These are phyloP conservation scores for Eucalyptus tenuipes DNA, from an alignment of 345 rosid species.

Conservation along the genomic window DNA sequence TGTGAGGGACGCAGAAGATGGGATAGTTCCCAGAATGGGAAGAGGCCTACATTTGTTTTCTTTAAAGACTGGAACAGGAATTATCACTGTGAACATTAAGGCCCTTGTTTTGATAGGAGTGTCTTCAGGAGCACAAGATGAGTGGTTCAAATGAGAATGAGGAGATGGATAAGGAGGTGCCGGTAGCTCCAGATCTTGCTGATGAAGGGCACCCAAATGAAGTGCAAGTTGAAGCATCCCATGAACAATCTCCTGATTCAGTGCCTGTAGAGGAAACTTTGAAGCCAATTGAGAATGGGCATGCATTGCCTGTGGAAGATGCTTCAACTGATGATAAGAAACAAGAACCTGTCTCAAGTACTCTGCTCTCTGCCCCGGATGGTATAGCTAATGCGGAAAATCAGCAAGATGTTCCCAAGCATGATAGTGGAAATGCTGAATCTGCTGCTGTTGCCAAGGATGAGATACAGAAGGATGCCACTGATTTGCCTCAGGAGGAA, in stretches of 20 bases:
- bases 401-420: neutral
- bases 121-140: neutral
- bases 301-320: neutral
- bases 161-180: neutral
- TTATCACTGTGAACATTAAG: neutral
- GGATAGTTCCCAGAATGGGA: neutral
- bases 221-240: neutral
- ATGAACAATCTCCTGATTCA: neutral
- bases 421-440: slow-evolving; percentile 1
- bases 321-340: neutral
- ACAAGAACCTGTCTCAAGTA: slow-evolving; percentile 1
- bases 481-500: neutral
- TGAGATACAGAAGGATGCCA: neutral
- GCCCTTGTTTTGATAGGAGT: neutral
- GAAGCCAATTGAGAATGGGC: neutral
- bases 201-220: neutral
- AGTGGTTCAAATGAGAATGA: neutral
- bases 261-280: neutral
- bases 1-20: neutral
- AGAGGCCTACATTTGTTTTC: neutral
- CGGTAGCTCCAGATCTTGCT: neutral
- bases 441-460: neutral
- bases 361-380: neutral
- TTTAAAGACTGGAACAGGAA: neutral
- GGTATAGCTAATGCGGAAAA: slow-evolving; percentile 4